These are phyloP conservation scores for Vanrija sp. DNA, from an alignment of 1,284 basidiomycete species.

Conservation along the genomic window DNA sequence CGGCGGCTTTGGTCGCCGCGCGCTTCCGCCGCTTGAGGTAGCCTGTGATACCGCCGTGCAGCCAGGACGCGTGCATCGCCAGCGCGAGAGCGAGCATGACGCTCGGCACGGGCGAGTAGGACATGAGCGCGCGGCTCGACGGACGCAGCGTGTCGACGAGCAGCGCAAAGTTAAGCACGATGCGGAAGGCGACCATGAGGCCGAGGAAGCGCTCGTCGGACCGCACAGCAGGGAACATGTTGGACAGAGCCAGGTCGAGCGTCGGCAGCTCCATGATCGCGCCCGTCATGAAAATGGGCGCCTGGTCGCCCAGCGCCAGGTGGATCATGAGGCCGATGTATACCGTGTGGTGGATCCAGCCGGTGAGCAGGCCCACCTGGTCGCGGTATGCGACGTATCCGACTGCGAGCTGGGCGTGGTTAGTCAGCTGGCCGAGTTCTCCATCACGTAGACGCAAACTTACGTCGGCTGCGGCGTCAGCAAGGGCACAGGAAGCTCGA, in stretches of 20 bases:
- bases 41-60: conserved; percentile 55
- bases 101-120: conserved; percentile 50
- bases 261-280: conserved; percentile 63
- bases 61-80: conserved; percentile 58
- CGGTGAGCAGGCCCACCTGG: conserved; percentile 56
- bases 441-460: conserved; percentile 2
- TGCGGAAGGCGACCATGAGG: conserved; percentile 58
- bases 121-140: conserved; percentile 35
- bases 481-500: not conserved
- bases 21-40: conserved; percentile 50
- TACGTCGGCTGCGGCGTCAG: conserved; percentile 27
- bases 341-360: conserved; percentile 60
- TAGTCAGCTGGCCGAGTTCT: not conserved
- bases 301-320: conserved; percentile 48
- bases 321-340: conserved; percentile 56
- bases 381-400: conserved; percentile 37
- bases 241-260: conserved; percentile 56
- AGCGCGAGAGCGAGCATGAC: conserved; percentile 52
- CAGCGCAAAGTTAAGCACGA: conserved; percentile 54
- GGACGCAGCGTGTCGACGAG: conserved; percentile 47
- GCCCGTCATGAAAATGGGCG: conserved; percentile 55
- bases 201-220: conserved; percentile 56
- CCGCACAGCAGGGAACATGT: conserved; percentile 53
- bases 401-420: conserved; percentile 30
- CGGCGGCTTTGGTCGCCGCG: not conserved